A percentile compares a stretch with the other conserved stretches of the same genome.
Conservation (phyloP, 2,329 filamentous ascomycete genomes). For the Aspergillus ochraceus region DNA sequence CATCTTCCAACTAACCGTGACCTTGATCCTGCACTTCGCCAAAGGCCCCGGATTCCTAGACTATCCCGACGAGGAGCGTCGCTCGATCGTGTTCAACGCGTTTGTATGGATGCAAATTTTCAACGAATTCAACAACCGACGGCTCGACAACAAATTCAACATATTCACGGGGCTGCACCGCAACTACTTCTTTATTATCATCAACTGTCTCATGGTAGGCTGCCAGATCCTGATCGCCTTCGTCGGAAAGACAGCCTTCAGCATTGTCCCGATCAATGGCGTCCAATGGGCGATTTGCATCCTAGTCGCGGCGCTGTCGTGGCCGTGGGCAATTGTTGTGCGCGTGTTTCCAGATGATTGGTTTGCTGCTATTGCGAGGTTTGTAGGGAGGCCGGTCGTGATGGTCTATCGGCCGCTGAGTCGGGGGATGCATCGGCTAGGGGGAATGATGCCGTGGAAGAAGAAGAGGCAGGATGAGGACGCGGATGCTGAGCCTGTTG, state of each 20-base stretch:
- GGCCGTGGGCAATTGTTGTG: slow-evolving; percentile 76
- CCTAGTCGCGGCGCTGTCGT: slow-evolving; percentile 73
- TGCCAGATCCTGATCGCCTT: slow-evolving; percentile 86
- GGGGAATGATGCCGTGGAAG: background rate
- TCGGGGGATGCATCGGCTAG: slow-evolving; percentile 1
- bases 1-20: slow-evolving; percentile 75
- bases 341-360: slow-evolving; percentile 71
- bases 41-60: slow-evolving; percentile 56
- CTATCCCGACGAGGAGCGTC: slow-evolving; percentile 52
- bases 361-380: slow-evolving; percentile 9
- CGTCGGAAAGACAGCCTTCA: slow-evolving; percentile 78
- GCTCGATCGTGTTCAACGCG: slow-evolving; percentile 90
- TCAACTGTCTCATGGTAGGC: slow-evolving; percentile 79
- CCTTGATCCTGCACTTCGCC: slow-evolving; percentile 78
- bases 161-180: slow-evolving; percentile 80
- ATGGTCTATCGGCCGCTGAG: slow-evolving; percentile 8
- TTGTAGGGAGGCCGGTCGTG: slow-evolving; percentile 11
- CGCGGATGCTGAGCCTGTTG: background rate
- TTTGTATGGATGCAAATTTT: slow-evolving; percentile 99
- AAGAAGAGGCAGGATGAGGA: background rate
- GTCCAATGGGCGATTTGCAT: slow-evolving; percentile 83
- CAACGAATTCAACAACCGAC: slow-evolving; percentile 92
- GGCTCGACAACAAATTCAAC: slow-evolving; percentile 89
- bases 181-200: slow-evolving; percentile 83
- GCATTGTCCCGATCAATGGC: slow-evolving; percentile 66